Base-by-base conservation (phyloP, 1,139 yeast genomes). In the Spencermartinsiella ligniputridi region DNA sequence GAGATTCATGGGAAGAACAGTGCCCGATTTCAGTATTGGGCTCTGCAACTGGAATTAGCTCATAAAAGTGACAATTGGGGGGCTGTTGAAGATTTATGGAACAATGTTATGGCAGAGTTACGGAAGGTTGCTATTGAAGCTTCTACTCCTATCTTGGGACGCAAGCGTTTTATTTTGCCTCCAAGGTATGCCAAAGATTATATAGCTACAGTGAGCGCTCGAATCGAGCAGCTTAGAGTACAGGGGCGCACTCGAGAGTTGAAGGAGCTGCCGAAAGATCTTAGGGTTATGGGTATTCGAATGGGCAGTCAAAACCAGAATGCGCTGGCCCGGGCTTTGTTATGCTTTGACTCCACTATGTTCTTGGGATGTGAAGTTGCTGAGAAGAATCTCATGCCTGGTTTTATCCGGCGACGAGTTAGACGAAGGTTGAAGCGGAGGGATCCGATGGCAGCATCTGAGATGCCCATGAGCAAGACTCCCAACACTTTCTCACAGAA, bases 141-240 rank as follows among this genome's bases (percentile, higher is more conserved):
- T 15, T 4, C 8, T 9, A 6, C 5, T 11, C 4, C 8, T 9
- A n/a, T n/a, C 15, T 4, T 9, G 32, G 25, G 25, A 6, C 25
- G 11, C 11, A 6, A 22, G 11, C 6, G 25, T 6, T 22, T 11
- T 22, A 15, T 2, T 12, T 32, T 53, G 2, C 56, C 58, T 2
- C 29, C 44, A 13, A 33, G 59, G 19, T 54, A 54, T 33, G 13
- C 43, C 11, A 39, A 44, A 6, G 46, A 40, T 11, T 55, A 60
- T 33, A 42, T 51, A 27, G 66, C 68, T 17, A 51, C 64, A 2
- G 48, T 68, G 18, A 47, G 55, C 11, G 61, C 32, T 27, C 32
- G 32, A n/a, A 27, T 27, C 32, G 32, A n/a, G 15, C 32, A 27
- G 32, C 32, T 27, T 9, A 5, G 15, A 4, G 32, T 9, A 8